phyloP scores from a whole-genome alignment of 768 basidiomycete genomes.

The Trametes elegans region DNA sequence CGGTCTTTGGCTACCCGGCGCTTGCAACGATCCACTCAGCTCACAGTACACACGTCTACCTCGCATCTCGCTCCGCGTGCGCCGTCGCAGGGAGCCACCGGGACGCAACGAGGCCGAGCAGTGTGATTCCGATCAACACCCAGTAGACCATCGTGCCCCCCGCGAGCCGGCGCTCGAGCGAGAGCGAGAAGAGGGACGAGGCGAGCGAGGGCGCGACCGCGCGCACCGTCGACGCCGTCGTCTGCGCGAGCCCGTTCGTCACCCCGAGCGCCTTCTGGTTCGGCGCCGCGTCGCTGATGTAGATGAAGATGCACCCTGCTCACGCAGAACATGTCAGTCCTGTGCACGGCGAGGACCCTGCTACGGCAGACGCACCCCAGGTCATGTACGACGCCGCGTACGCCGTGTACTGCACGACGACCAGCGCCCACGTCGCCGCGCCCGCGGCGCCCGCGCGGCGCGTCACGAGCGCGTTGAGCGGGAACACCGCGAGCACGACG shows the following conservation, averaged over 20 bases:
- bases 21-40: no score
- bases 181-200: constrained; percentile 51
- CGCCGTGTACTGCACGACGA: constrained; percentile 28
- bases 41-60: no score
- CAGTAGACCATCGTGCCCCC: constrained; percentile 42
- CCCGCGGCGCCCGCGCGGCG: constrained; percentile 22
- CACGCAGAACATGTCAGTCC: not conserved
- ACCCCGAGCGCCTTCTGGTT: constrained; percentile 40
- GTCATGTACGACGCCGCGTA: constrained; percentile 31
- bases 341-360: accelerated
- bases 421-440: constrained; percentile 28
- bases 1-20: no score
- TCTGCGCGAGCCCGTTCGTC: constrained; percentile 53
- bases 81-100: constrained; percentile 39
- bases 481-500: constrained; percentile 33
- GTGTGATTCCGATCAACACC: constrained; percentile 11
- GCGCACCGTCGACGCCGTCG: constrained; percentile 44
- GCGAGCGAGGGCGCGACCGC: constrained; percentile 50
- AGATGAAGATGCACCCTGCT: constrained; percentile 29
- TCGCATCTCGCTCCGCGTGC: not conserved
- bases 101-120: constrained; percentile 34
- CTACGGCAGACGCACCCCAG: constrained; percentile 27
- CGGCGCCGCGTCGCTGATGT: constrained; percentile 28
- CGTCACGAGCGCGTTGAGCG: constrained; percentile 30
- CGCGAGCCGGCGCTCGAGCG: constrained; percentile 38